Percentiles rank a stretch among this genome's conserved stretches.
phyloP scores from a whole-genome alignment of 306 rosid species.

The Neltuma alba region DNA sequence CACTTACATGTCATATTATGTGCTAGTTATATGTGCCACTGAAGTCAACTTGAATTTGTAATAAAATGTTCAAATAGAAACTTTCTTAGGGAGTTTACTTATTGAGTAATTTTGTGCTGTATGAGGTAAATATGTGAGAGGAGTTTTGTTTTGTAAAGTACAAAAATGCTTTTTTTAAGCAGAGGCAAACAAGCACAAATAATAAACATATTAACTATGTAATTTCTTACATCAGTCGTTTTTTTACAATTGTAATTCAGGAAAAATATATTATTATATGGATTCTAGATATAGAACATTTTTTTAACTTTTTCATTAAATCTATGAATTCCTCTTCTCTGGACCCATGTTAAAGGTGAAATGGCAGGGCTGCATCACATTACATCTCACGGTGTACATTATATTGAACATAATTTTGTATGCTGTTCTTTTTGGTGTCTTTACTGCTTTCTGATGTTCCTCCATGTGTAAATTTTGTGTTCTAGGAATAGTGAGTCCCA shows the following conservation, averaged over 20 bases:
- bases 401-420: slow-evolving; percentile 9
- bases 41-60: slow-evolving; percentile 24
- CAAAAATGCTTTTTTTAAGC: too few relatives aligned
- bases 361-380: not conserved
- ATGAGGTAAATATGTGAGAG: too few relatives aligned
- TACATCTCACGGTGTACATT: not conserved
- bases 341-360: slow-evolving; percentile 6
- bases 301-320: not conserved
- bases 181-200: too few relatives aligned
- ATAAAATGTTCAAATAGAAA: not conserved
- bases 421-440: not conserved
- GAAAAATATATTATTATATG: slow-evolving; percentile 22
- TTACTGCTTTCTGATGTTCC: slow-evolving; percentile 24
- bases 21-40: slow-evolving; percentile 21
- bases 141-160: too few relatives aligned
- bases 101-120: too few relatives aligned
- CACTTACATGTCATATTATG: not conserved
- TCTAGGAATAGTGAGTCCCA: slow-evolving; percentile 65
- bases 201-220: slow-evolving; percentile 1
- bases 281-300: not conserved
- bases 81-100: too few relatives aligned
- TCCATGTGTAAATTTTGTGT: slow-evolving; percentile 24
- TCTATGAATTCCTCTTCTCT: slow-evolving; percentile 13
- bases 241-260: not conserved
- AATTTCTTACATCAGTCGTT: not conserved